phyloP scores from a whole-genome alignment of 2,329 filamentous ascomycete genomes.

The Colletotrichum sp. region DNA sequence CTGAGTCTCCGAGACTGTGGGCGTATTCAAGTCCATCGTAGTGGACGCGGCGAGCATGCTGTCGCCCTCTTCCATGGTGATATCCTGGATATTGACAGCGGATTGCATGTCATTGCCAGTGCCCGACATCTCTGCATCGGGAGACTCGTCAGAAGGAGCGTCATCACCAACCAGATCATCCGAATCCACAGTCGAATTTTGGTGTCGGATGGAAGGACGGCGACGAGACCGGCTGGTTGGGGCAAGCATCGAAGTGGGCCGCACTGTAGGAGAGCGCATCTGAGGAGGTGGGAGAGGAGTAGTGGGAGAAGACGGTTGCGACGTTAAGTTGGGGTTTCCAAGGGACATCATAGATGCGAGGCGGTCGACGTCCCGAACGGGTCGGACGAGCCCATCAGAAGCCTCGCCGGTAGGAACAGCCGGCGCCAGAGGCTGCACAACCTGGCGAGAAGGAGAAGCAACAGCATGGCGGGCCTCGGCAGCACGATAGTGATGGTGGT shows the following conservation, averaged over 20 bases:
- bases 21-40: constrained; percentile 75
- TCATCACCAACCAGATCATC: constrained; percentile 89
- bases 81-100: constrained; percentile 85
- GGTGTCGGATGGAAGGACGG: constrained; percentile 86
- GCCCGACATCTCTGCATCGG: constrained; percentile 79
- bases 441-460: constrained; percentile 54
- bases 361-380: constrained; percentile 81
- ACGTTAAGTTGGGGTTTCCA: constrained; percentile 71
- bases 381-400: constrained; percentile 77
- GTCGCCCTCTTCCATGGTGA: constrained; percentile 78
- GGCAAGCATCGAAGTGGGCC: constrained; percentile 56
- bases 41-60: constrained; percentile 74
- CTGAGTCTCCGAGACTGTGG: constrained; percentile 82
- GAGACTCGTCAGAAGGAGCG: constrained; percentile 77
- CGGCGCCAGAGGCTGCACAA: constrained; percentile 70
- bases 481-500: constrained; percentile 55
- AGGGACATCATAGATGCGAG: constrained; percentile 81
- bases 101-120: constrained; percentile 77
- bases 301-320: constrained; percentile 91
- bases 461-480: constrained; percentile 56
- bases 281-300: constrained; percentile 78
- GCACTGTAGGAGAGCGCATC: constrained; percentile 60
- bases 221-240: constrained; percentile 64
- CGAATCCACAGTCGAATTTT: constrained; percentile 86
- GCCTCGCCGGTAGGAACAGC: constrained; percentile 69